Evolutionary conservation across 352 stramenopile genomes (phyloP).

Genomic region (Phytophthora vignae): DNA sequence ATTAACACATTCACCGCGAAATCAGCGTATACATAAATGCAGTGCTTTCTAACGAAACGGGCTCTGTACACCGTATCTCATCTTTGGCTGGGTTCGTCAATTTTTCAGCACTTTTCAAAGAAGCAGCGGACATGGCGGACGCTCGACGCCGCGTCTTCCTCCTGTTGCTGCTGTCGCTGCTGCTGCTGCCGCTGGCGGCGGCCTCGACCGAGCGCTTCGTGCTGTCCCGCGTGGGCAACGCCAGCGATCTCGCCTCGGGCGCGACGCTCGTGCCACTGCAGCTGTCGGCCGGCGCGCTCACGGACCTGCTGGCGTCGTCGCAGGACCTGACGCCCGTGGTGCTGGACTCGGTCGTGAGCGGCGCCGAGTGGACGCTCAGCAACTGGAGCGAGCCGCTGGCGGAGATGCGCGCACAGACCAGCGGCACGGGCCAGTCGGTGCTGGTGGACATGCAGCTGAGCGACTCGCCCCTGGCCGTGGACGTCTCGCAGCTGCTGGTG

Average conservation of each 20-base stretch:
- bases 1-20: no score
- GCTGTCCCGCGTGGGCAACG: slow-evolving; percentile 34
- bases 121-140: neutral
- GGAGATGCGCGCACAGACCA: no score
- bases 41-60: no score
- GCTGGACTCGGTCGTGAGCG: slow-evolving; percentile 33
- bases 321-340: slow-evolving; percentile 19
- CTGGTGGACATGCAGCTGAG: slow-evolving; percentile 39
- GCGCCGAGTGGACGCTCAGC: slow-evolving; percentile 39
- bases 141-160: neutral
- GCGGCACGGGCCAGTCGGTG: slow-evolving; percentile 16
- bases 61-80: neutral
- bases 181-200: neutral
- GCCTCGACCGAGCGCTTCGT: slow-evolving; percentile 32
- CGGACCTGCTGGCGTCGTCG: slow-evolving; percentile 16
- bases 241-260: slow-evolving; percentile 8
- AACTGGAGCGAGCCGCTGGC: slow-evolving; percentile 37
- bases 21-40: no score
- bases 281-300: slow-evolving; percentile 27
- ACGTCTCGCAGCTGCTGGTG: slow-evolving; percentile 28
- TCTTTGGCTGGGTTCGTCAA: neutral
- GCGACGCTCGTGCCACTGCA: slow-evolving; percentile 29
- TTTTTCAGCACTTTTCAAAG: slow-evolving; percentile 4
- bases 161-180: slow-evolving; percentile 15
- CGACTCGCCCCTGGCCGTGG: slow-evolving; percentile 21